These are phyloP conservation scores for Scleromitrula shiraiana DNA, from an alignment of 2,329 filamentous ascomycete species.

Conservation along the genomic window DNA sequence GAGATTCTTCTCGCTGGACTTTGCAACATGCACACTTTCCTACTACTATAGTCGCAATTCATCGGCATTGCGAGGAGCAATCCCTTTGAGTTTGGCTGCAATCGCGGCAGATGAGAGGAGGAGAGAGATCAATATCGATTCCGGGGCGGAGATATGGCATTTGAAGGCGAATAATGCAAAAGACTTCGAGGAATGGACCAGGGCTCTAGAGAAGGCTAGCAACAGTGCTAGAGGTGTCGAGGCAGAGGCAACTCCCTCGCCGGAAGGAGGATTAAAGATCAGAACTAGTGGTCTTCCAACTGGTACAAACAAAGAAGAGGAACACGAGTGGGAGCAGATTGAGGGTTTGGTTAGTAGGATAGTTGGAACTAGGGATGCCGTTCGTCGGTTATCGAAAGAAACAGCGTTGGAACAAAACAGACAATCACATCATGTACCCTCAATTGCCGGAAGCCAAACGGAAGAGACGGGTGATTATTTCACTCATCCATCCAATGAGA, in stretches of 20 bases:
- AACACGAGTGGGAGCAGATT: slow-evolving; percentile 79
- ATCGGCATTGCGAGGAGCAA: slow-evolving; percentile 82
- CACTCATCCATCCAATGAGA: slow-evolving; percentile 44
- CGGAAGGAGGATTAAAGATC: slow-evolving; percentile 27
- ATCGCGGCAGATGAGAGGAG: slow-evolving; percentile 83
- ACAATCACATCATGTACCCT: slow-evolving; percentile 28
- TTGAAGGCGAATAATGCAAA: slow-evolving; percentile 72
- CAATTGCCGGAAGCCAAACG: slow-evolving; percentile 28
- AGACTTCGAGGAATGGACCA: slow-evolving; percentile 83
- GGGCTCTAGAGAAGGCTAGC: slow-evolving; percentile 75
- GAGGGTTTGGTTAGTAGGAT: slow-evolving; percentile 80
- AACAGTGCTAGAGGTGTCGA: slow-evolving; percentile 52
- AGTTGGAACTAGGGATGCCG: slow-evolving; percentile 79
- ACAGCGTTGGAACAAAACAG: slow-evolving; percentile 46
- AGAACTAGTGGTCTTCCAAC: slow-evolving; percentile 25
- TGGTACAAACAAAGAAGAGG: slow-evolving; percentile 45
- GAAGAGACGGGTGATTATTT: slow-evolving; percentile 48
- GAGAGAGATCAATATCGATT: slow-evolving; percentile 92
- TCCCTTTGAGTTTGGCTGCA: slow-evolving; percentile 83
- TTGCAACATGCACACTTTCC: slow-evolving; percentile 85
- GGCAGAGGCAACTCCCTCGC: slow-evolving; percentile 18
- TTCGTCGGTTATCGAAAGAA: slow-evolving; percentile 78
- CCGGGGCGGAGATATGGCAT: slow-evolving; percentile 95
- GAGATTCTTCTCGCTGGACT: slow-evolving; percentile 93
- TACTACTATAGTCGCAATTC: slow-evolving; percentile 96